A percentile compares a stretch with the other conserved stretches of the same genome.
Conservation (phyloP, 2,329 filamentous ascomycete species). For the Nectriaceae sp. region DNA sequence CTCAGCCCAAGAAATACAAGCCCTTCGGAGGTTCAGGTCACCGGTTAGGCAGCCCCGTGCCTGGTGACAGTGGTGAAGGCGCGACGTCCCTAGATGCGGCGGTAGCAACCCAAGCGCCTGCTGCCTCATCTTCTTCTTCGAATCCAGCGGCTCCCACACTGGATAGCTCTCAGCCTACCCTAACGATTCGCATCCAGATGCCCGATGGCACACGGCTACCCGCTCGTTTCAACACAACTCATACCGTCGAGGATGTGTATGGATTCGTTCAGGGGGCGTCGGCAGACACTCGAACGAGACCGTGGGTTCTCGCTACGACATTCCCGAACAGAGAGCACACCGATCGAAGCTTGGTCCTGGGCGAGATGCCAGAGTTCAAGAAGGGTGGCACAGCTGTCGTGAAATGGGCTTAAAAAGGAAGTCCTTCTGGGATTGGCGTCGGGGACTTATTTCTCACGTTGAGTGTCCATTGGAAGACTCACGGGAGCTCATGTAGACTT, state of each 20-base stretch:
- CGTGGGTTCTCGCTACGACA: constrained; percentile 77
- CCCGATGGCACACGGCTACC: constrained; percentile 75
- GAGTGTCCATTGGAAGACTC: neutral
- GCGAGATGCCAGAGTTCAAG: constrained; percentile 66
- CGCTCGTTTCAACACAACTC: constrained; percentile 79
- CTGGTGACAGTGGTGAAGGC: constrained; percentile 48
- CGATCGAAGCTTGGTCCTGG: constrained; percentile 61
- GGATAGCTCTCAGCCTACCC: constrained; percentile 66
- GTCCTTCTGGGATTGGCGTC: constrained; percentile 16
- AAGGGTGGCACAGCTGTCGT: constrained; percentile 66
- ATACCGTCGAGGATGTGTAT: constrained; percentile 79
- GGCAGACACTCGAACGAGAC: constrained; percentile 54
- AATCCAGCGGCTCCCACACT: constrained; percentile 41
- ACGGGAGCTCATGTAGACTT: constrained; percentile 3
- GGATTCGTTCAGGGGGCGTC: constrained; percentile 69
- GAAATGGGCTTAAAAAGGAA: constrained; percentile 48
- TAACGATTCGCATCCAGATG: constrained; percentile 76
- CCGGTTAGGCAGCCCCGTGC: constrained; percentile 75
- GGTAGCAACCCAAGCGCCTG: constrained; percentile 9
- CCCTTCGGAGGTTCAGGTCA: constrained; percentile 74
- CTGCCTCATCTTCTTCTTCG: constrained; percentile 38
- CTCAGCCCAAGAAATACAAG: constrained; percentile 73
- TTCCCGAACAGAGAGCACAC: constrained; percentile 81
- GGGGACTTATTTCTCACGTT: constrained; percentile 1
- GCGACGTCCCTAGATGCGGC: constrained; percentile 15